phyloP scores from a whole-genome alignment of 805 yeast genomes.

The Clavispora phyllophila region DNA sequence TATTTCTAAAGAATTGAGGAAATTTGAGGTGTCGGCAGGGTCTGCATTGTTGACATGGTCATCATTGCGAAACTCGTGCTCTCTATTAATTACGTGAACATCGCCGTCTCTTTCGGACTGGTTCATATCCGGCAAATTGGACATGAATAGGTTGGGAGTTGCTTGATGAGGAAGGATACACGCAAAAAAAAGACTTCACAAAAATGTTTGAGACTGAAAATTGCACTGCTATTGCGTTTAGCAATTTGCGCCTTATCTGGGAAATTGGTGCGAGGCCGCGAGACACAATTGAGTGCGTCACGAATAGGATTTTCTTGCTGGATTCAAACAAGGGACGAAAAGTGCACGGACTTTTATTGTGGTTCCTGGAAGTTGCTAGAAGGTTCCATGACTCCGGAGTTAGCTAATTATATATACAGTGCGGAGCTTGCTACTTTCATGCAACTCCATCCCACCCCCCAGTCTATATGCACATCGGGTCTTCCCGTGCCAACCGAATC shows the following conservation, averaged over 20 bases:
- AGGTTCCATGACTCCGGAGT: conserved; percentile 1
- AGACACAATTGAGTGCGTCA: not conserved
- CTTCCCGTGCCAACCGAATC: not conserved
- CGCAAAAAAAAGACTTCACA: not conserved
- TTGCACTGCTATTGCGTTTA: not conserved
- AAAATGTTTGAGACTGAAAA: not conserved
- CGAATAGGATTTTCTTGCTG: not conserved
- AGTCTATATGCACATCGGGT: not conserved
- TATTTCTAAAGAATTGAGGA: conserved; percentile 13
- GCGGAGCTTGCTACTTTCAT: not conserved
- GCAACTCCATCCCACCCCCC: not conserved
- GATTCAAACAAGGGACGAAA: not conserved
- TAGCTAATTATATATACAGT: not conserved
- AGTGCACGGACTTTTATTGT: not conserved
- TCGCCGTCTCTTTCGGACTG: conserved; percentile 8
- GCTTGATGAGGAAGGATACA: not conserved
- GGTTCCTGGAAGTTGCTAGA: conserved; percentile 2
- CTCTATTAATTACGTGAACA: conserved; percentile 13
- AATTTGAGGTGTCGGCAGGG: conserved; percentile 13
- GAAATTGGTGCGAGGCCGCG: not conserved
- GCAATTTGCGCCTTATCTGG: not conserved
- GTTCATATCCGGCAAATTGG: conserved; percentile 5
- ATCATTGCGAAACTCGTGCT: not conserved
- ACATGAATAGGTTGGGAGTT: not conserved
- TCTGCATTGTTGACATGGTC: conserved; percentile 6